Evolutionary conservation across 345 rosid species (phyloP), one percentile per base, ranked within the genome.

Genomic region (Moricandia arvensis): DNA sequence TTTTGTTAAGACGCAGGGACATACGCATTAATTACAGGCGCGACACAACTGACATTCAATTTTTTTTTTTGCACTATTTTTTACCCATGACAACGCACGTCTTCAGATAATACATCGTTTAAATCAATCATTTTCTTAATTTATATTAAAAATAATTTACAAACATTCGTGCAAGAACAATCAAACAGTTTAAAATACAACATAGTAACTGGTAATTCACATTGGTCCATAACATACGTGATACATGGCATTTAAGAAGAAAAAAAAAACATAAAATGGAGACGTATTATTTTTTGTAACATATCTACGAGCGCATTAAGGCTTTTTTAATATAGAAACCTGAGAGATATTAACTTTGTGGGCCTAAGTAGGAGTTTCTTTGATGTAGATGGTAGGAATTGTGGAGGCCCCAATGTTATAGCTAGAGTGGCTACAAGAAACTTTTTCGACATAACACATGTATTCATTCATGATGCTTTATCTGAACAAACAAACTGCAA

Each of bases 61-160:
- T 47, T 49, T 12, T 45, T 45, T 45, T 6, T 51, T 51, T 51
- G 26, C 11, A 51, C 10, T 18, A 51, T 18, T 18, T 49, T 10
- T 76, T 55, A 15, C 75, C 53, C 80, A 77, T 62, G 49, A 65
- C 76, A 47, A 33, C 12, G 80, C 76, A 77, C 80, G 80, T 77
- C 72, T 27, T 65, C 62, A 51, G 60, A 54, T 10, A 55, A 21
- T 53, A 59, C 71, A 72, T 78, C 63, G 58, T 59, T 60, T 55
- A 29, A 59, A 31, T 72, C 61, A 55, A 35, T 27, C 13, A 30
- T 10, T 18, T 62, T 58, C 10, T 15, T 51, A 45, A 45, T n/a
- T 8, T 18, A 3, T 8, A 18, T 3, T 4, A 1, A n/a, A n/a
- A 45, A 45, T 5, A 54, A 41, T 41, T 71, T 17, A 64, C 18